A percentile compares a stretch with the other conserved stretches of the same genome.
Evolutionary conservation across 768 basidiomycete species (phyloP).

Genomic region (Artomyces pyxidatus): DNA sequence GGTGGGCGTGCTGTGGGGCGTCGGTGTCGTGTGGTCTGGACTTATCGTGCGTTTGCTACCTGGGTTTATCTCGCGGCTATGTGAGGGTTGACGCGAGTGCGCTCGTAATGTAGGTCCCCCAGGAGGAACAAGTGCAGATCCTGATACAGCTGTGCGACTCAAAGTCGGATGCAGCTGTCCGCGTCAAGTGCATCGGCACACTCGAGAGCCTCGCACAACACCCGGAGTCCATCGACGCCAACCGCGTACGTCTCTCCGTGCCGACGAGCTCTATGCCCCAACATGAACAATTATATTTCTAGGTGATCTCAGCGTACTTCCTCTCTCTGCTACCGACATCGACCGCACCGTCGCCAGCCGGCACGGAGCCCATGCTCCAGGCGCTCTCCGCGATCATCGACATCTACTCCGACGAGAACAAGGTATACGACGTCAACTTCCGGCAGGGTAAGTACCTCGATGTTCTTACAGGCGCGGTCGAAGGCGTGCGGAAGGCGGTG

Average conservation of each 20-base stretch:
- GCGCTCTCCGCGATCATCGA: slow-evolving; percentile 80
- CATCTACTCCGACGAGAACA: slow-evolving; percentile 83
- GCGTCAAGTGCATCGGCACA: slow-evolving; percentile 79
- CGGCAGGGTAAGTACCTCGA: slow-evolving; percentile 50
- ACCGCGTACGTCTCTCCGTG: slow-evolving; percentile 36
- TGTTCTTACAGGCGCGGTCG: slow-evolving; percentile 48
- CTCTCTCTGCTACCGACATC: slow-evolving; percentile 51
- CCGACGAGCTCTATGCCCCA: neutral
- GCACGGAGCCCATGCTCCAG: slow-evolving; percentile 69
- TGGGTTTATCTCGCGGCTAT: neutral
- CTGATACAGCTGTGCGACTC: slow-evolving; percentile 61
- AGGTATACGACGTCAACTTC: slow-evolving; percentile 79
- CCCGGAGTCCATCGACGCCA: slow-evolving; percentile 53
- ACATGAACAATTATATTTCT: neutral
- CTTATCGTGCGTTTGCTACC: slow-evolving; percentile 36
- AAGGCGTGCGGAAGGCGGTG: slow-evolving; percentile 53
- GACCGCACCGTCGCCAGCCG: slow-evolving; percentile 31
- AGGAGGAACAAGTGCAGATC: slow-evolving; percentile 51
- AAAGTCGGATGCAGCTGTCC: slow-evolving; percentile 43
- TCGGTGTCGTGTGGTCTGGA: slow-evolving; percentile 71
- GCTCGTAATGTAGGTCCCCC: slow-evolving; percentile 36
- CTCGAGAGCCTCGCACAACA: slow-evolving; percentile 77
- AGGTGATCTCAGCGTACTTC: slow-evolving; percentile 61
- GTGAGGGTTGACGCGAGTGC: neutral
- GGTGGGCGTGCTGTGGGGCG: slow-evolving; percentile 81